Percentiles rank a stretch among this genome's conserved stretches.
Evolutionary conservation across 148 eudicot genomes (phyloP).

Genomic region (Talinum fruticosum): DNA sequence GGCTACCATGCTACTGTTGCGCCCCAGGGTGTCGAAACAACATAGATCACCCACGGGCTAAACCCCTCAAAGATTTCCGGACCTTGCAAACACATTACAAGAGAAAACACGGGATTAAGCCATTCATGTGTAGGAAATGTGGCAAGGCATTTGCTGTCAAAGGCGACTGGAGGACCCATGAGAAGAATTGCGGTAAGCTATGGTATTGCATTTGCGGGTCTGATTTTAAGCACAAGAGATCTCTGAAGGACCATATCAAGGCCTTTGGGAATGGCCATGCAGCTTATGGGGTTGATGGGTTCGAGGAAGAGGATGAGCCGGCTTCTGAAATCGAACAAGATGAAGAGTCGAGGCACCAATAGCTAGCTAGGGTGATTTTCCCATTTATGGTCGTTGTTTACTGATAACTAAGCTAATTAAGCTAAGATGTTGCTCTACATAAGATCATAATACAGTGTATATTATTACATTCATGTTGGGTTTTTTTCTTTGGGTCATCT

Average conservation of each 20-base stretch:
- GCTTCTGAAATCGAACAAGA: conserved; percentile 36
- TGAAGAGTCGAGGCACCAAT: conserved; percentile 2
- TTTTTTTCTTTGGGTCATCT: not conserved
- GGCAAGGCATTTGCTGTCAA: conserved; percentile 35
- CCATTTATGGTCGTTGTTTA: not conserved
- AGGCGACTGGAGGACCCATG: conserved; percentile 42
- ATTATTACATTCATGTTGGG: conserved; percentile 3
- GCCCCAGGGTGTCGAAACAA: conserved; percentile 37
- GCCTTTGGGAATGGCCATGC: conserved; percentile 38
- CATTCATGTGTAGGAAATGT: conserved; percentile 40
- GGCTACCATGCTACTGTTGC: conserved; percentile 40
- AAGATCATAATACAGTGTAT: not conserved
- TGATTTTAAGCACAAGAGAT: conserved; percentile 39
- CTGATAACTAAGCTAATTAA: not conserved
- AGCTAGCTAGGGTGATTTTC: not conserved
- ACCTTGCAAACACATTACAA: conserved; percentile 40
- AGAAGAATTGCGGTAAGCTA: conserved; percentile 39
- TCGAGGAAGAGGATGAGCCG: conserved; percentile 34
- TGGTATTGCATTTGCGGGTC: conserved; percentile 41
- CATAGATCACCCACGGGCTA: conserved; percentile 37
- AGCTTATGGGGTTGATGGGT: conserved; percentile 20
- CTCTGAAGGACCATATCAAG: conserved; percentile 38
- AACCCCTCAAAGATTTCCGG: conserved; percentile 33
- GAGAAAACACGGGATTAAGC: conserved; percentile 36
- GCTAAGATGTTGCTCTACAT: not conserved